phyloP scores from a whole-genome alignment of 352 stramenopile genomes.

The Pythium brachiatum region DNA sequence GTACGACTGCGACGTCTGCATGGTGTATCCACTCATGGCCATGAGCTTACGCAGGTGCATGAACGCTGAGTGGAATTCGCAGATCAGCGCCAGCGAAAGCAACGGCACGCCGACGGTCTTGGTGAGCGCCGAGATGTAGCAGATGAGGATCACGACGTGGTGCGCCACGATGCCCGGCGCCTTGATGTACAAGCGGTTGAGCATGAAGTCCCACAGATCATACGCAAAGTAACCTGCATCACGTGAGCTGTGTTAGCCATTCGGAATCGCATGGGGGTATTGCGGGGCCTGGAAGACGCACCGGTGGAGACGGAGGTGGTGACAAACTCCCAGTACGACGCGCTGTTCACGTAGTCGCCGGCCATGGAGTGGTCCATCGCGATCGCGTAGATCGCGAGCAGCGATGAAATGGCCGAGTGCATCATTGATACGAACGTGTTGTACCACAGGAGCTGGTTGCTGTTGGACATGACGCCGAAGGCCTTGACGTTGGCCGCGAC shows the following conservation, averaged over 20 bases:
- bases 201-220: conserved; percentile 75
- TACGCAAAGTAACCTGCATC: conserved; percentile 75
- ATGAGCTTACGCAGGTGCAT: conserved; percentile 79
- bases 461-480: conserved; percentile 43
- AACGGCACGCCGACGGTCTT: conserved; percentile 74
- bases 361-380: conserved; percentile 49
- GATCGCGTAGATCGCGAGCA: conserved; percentile 51
- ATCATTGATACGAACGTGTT: conserved; percentile 78
- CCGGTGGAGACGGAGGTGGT: conserved; percentile 66
- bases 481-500: conserved; percentile 39
- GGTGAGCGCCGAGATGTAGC: conserved; percentile 71
- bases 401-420: conserved; percentile 58
- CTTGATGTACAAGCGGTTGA: conserved; percentile 73
- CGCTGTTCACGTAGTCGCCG: conserved; percentile 40
- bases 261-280: background rate
- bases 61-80: conserved; percentile 74
- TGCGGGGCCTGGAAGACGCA: conserved; percentile 11
- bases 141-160: conserved; percentile 77
- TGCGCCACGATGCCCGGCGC: conserved; percentile 64
- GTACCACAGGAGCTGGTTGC: conserved; percentile 53
- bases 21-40: conserved; percentile 55
- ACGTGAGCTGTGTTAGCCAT: background rate
- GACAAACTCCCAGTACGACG: conserved; percentile 38
- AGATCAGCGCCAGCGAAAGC: conserved; percentile 67
- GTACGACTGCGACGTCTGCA: conserved; percentile 29